These are phyloP conservation scores for Ochetophila trinervis DNA, from an alignment of 306 rosid species.

Conservation along the genomic window DNA sequence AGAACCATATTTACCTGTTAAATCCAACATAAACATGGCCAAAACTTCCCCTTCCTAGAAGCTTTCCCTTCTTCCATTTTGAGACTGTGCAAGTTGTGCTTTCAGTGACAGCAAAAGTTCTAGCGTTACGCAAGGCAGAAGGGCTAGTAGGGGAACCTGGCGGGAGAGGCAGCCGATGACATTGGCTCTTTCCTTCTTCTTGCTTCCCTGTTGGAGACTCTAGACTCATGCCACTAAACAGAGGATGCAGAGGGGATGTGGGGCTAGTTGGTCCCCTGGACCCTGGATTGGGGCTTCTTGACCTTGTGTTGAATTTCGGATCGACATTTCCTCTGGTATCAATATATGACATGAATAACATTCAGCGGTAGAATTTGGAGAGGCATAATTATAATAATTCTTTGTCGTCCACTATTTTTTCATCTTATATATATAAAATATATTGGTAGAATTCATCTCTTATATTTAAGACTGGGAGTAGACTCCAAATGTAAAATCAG, in stretches of 20 bases:
- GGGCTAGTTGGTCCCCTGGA: conserved; percentile 90
- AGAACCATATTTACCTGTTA: conserved; percentile 54
- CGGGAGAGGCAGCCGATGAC: conserved; percentile 90
- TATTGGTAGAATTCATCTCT: neutral
- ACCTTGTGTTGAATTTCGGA: conserved; percentile 43
- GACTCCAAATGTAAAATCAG: neutral
- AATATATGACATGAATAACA: conserved; percentile 28
- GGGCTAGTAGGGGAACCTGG: conserved; percentile 96
- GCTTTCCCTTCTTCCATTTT: conserved; percentile 92
- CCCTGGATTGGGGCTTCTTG: conserved; percentile 80
- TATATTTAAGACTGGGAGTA: neutral
- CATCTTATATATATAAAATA: neutral
- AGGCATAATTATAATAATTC: conserved; percentile 8
- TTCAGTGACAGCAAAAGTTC: conserved; percentile 39
- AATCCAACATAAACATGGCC: conserved; percentile 95
- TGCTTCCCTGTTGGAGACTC: conserved; percentile 74
- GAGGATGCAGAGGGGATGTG: conserved; percentile 81
- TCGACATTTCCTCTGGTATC: conserved; percentile 58
- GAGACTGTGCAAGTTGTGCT: conserved; percentile 35
- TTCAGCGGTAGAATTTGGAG: conserved; percentile 19
- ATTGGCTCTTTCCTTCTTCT: conserved; percentile 71
- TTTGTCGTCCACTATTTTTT: neutral
- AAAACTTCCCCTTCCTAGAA: conserved; percentile 91
- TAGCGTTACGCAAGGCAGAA: conserved; percentile 43
- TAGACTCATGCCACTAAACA: conserved; percentile 43